A percentile compares a stretch with the other conserved stretches of the same genome.
These are phyloP conservation scores for Phytophthora pisi DNA, from an alignment of 352 stramenopile species.

Conservation along the genomic window DNA sequence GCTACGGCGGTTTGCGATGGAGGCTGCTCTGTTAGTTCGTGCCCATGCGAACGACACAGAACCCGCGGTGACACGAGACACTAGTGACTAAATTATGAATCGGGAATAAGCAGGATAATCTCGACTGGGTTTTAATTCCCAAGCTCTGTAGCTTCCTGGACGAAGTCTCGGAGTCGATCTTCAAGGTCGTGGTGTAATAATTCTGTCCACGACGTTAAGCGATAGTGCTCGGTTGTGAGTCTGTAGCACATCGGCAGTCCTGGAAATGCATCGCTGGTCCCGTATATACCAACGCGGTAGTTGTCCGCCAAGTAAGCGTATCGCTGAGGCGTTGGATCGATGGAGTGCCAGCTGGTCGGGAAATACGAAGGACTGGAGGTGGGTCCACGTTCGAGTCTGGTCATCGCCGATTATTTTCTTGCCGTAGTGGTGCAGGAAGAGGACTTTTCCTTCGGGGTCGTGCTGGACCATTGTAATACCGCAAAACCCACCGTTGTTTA, in stretches of 20 bases:
- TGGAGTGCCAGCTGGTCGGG: not conserved
- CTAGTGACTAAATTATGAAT: constrained; percentile 17
- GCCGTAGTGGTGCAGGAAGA: constrained; percentile 54
- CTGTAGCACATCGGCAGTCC: constrained; percentile 4
- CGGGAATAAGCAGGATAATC: not conserved
- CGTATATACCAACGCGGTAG: not conserved
- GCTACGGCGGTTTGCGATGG: constrained; percentile 30
- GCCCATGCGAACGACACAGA: constrained; percentile 14
- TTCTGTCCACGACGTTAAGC: not conserved
- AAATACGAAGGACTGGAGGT: constrained; percentile 52
- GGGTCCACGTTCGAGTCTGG: constrained; percentile 48
- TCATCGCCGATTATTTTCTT: constrained; percentile 36
- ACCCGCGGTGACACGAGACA: not conserved
- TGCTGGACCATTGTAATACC: constrained; percentile 52
- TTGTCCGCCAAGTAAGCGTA: not conserved
- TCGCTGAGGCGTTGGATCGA: not conserved
- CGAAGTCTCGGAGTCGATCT: not conserved
- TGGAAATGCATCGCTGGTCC: not conserved
- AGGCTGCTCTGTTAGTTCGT: constrained; percentile 27
- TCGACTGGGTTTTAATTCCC: not conserved
- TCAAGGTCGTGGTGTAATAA: not conserved
- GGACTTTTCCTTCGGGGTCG: constrained; percentile 32
- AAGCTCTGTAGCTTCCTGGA: not conserved
- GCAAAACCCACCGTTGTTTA: constrained; percentile 39
- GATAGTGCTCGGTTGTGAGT: not conserved